Evolutionary conservation across 148 eudicot species (phyloP).

Genomic region (Rhododendron ferrugineum): DNA sequence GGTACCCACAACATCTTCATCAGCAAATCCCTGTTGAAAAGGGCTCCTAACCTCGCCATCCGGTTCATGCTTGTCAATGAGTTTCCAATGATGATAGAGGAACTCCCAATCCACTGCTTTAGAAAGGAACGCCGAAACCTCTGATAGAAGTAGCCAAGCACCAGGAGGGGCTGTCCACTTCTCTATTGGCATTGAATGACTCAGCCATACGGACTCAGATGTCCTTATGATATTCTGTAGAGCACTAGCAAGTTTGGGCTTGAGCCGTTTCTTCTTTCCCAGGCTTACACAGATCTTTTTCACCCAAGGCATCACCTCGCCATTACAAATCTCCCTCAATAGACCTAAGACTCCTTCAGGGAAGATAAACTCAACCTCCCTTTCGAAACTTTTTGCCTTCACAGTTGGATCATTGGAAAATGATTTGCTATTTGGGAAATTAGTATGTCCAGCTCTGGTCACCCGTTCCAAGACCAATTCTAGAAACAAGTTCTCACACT

Average conservation of each 20-base stretch:
- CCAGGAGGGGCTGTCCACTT: constrained; percentile 98
- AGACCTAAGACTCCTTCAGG: constrained; percentile 64
- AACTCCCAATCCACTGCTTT: constrained; percentile 86
- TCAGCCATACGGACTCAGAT: constrained; percentile 73
- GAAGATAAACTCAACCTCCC: constrained; percentile 34
- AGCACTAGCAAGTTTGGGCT: constrained; percentile 53
- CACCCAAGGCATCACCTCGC: constrained; percentile 89
- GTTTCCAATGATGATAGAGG: constrained; percentile 90
- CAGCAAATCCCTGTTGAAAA: constrained; percentile 17
- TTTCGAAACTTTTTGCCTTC: constrained; percentile 24
- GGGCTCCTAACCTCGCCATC: constrained; percentile 28
- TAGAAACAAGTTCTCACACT: constrained; percentile 76
- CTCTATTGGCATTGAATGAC: constrained; percentile 62
- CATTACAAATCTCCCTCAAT: constrained; percentile 62
- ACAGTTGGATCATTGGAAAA: constrained; percentile 17
- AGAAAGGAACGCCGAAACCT: constrained; percentile 68
- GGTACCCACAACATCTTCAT: constrained; percentile 28
- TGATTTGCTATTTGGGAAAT: constrained; percentile 11
- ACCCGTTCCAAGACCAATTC: constrained; percentile 77
- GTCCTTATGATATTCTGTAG: constrained; percentile 72
- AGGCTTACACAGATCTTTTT: constrained; percentile 76
- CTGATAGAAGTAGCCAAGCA: constrained; percentile 86
- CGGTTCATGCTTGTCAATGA: constrained; percentile 57
- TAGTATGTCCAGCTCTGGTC: constrained; percentile 48
- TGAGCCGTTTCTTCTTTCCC: constrained; percentile 76